A percentile compares a stretch with the other conserved stretches of the same genome.
These are phyloP conservation scores for Berkeleyomyces rouxiae DNA, from an alignment of 2,329 filamentous ascomycete genomes.

Conservation along the genomic window DNA sequence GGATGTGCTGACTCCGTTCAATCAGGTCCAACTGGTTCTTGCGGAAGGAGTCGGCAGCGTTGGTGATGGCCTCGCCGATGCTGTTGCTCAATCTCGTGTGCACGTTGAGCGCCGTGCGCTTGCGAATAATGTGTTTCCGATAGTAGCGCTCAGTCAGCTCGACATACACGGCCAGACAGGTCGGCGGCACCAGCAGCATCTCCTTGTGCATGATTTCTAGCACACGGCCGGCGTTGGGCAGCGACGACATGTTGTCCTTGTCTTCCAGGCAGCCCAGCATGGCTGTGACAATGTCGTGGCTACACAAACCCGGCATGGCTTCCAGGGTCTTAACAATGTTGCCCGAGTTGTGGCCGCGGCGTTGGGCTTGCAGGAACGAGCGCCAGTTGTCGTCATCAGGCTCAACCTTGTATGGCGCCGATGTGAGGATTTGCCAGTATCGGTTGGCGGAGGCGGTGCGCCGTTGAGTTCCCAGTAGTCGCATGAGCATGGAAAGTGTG, in stretches of 20 bases:
- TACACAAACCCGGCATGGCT: slow-evolving; percentile 31
- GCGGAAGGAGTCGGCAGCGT: not conserved
- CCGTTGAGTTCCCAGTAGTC: slow-evolving; percentile 43
- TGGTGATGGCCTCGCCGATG: not conserved
- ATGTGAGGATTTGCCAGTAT: slow-evolving; percentile 65
- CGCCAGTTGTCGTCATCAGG: slow-evolving; percentile 61
- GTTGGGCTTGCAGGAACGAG: slow-evolving; percentile 50
- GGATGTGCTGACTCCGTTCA: not conserved
- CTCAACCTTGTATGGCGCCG: slow-evolving; percentile 35
- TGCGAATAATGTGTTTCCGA: not conserved
- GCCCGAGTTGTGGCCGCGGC: slow-evolving; percentile 46
- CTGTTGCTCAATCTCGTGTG: not conserved
- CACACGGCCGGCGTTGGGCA: slow-evolving; percentile 47
- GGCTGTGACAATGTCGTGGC: slow-evolving; percentile 9
- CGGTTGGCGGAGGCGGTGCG: slow-evolving; percentile 44
- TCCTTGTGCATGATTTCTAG: slow-evolving; percentile 40
- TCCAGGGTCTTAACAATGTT: slow-evolving; percentile 43
- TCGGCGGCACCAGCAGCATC: slow-evolving; percentile 15
- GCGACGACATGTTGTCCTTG: slow-evolving; percentile 53
- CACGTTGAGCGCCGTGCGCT: not conserved
- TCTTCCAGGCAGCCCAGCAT: slow-evolving; percentile 46
- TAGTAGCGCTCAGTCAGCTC: slow-evolving; percentile 11
- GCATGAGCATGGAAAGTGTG: slow-evolving; percentile 52
- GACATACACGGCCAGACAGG: not conserved
- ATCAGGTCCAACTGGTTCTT: slow-evolving; percentile 10